Base-by-base conservation (phyloP, 768 basidiomycete genomes). In the Termitomyces titanicus region DNA sequence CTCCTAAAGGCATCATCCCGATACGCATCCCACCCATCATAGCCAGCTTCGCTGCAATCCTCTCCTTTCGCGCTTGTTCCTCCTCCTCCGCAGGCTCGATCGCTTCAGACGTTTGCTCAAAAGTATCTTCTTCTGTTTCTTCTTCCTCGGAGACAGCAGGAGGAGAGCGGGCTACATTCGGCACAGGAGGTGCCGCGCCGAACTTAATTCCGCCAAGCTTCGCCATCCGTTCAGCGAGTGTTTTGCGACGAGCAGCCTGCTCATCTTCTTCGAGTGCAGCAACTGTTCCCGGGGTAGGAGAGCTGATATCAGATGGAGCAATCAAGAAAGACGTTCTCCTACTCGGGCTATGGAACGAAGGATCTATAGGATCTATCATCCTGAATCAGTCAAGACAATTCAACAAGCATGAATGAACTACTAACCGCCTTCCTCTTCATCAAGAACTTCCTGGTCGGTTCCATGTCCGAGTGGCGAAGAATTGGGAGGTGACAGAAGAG, bases 171-270 rank as follows among this genome's bases (percentile, higher is more conserved):
- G 68, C 64, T 17, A 77, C 74, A 10, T 61, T 51, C 40, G 72
- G 70, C 43, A 68, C 43, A n/a, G 84, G 82, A 15, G 52, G 52
- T 46, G 87, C 87, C 42, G 79, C 84, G 1, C 92, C 92, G 60
- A 94, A 88, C 58, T 81, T 83, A 65, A 96, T 86, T 3, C 90
- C 92, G 15, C 94, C 92, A 0, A 97, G 76, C 64, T 85, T 92
- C 1, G 94, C 94, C 94, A 97, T 95, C n/a, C 94, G 81, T 55
- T 96, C 93, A 1, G 94, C 92, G 35, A 97, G 90, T 1, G 89
- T 89, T 29, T 77, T 78, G 22, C 85, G 80, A 46, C 86, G 77
- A 2, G 69, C 70, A 22, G 82, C 78, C 53, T 81, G 81, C 1
- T 73, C 73, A 48, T 80, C 77, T 55, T 76, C 75, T 29, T 66